phyloP scores from a whole-genome alignment of 2,329 filamentous ascomycete genomes.

The Daldinia sp. region DNA sequence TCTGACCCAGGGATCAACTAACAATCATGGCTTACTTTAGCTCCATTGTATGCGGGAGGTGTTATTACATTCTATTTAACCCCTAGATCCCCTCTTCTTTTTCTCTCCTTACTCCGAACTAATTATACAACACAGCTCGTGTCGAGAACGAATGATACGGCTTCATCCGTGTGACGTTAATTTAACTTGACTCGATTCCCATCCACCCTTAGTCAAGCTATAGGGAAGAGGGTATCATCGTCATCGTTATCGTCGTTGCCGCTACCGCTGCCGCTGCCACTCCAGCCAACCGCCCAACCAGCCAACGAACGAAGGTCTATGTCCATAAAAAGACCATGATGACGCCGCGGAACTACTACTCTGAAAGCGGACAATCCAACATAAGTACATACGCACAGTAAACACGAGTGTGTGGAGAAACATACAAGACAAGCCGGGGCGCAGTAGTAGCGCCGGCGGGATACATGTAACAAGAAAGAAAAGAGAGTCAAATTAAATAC shows the following conservation, averaged over 20 bases:
- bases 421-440: not conserved
- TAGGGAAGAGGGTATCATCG: slow-evolving; percentile 19
- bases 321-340: slow-evolving; percentile 28
- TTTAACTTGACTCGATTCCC: not conserved
- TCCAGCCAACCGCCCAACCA: slow-evolving; percentile 5
- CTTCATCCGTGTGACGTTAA: not conserved
- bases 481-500: slow-evolving; percentile 34
- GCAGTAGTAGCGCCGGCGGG: not conserved
- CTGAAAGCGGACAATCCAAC: not conserved
- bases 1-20: not conserved
- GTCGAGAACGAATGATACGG: not conserved
- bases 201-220: not conserved
- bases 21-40: not conserved
- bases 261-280: not conserved
- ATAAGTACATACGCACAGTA: slow-evolving; percentile 22
- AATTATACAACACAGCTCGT: not conserved
- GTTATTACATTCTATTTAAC: not conserved
- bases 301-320: slow-evolving; percentile 26
- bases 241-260: not conserved
- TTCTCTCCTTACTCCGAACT: not conserved
- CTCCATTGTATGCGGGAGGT: not conserved
- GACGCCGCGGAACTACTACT: not conserved
- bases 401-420: slow-evolving; percentile 6
- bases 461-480: slow-evolving; percentile 17
- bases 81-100: not conserved